These are phyloP conservation scores for Phyllosticta citribraziliensis DNA, from an alignment of 2,329 filamentous ascomycete species.

Conservation along the genomic window DNA sequence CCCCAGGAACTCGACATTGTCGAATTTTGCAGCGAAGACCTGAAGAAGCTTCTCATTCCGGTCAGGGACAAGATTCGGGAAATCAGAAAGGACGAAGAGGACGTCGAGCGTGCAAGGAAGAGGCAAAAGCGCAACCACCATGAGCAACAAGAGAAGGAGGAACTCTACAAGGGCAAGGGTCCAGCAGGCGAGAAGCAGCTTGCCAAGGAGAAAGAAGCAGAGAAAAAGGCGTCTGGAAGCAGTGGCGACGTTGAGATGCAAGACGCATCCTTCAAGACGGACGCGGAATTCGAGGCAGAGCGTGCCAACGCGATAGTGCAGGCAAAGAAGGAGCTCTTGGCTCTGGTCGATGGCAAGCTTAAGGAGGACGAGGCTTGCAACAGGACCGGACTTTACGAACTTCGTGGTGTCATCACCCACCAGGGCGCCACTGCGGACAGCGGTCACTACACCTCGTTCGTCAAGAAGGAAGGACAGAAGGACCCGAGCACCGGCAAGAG, in stretches of 20 bases:
- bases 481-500: constrained; percentile 69
- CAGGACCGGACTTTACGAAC: constrained; percentile 89
- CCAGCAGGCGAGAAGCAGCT: constrained; percentile 25
- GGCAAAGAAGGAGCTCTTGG: constrained; percentile 80
- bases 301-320: constrained; percentile 61
- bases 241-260: constrained; percentile 58
- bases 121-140: constrained; percentile 65
- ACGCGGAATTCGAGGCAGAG: constrained; percentile 85
- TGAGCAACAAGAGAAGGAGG: constrained; percentile 33
- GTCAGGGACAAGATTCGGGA: constrained; percentile 96
- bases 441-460: constrained; percentile 94
- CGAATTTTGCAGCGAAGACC: constrained; percentile 89
- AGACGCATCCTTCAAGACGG: constrained; percentile 75
- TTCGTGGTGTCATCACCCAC: constrained; percentile 88
- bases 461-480: constrained; percentile 74
- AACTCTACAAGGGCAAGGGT: constrained; percentile 34
- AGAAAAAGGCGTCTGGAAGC: constrained; percentile 46
- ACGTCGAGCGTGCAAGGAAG: constrained; percentile 85
- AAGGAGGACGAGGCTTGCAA: constrained; percentile 73
- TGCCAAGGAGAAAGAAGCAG: constrained; percentile 36
- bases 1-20: constrained; percentile 85
- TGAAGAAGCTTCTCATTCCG: constrained; percentile 73
- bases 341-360: constrained; percentile 65
- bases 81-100: constrained; percentile 87
- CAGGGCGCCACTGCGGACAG: constrained; percentile 95